Base-by-base conservation (phyloP, 495 filamentous ascomycete species). In the Penicillium taxi region DNA sequence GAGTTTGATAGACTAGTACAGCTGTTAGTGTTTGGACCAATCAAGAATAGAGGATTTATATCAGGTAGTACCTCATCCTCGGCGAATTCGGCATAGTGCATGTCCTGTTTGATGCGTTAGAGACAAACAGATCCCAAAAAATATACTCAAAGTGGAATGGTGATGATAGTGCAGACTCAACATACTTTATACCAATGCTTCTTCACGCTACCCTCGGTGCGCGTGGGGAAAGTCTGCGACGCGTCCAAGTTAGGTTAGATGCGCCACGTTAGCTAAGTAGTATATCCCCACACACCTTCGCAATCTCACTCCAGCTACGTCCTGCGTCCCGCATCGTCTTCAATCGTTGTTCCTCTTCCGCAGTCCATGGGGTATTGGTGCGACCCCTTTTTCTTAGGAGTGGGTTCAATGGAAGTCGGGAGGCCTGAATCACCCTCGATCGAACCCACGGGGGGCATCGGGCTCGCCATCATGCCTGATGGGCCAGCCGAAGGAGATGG, bases 131-230 rank as follows among this genome's bases (percentile, higher is more conserved):
- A n/a, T n/a, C n/a, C n/a, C n/a, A n/a, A n/a, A n/a, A n/a, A n/a
- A n/a, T n/a, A n/a, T n/a, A n/a, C n/a, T n/a, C n/a, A n/a, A n/a
- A n/a, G 31, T 20, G 31, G 19, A n/a, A 33, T 12, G 8, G 5
- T 12, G 29, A 16, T 40, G 38, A 72, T 31, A 67, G 54, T 35
- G n/a, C n/a, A n/a, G 49, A 41, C 9, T 32, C 34, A 34, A 22
- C 34, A 35, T 70, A 89, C 88, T 75, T 98, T 98, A 59, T 98
- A 98, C 91, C 91, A 98, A 60, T 98, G 91, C 67, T 98, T 98
- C 73, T 98, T 98, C 8, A 98, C 91, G 52, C 87, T 94, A 12
- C 91, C 91, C 60, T 98, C 91, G 15, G 91, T 98, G 46, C 91
- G 73, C 12, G 75, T 78, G 11, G 91, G 91, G 61, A 98, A 98